Conservation (phyloP, 2,329 filamentous ascomycete species). For the Corinectria fuckeliana region DNA sequence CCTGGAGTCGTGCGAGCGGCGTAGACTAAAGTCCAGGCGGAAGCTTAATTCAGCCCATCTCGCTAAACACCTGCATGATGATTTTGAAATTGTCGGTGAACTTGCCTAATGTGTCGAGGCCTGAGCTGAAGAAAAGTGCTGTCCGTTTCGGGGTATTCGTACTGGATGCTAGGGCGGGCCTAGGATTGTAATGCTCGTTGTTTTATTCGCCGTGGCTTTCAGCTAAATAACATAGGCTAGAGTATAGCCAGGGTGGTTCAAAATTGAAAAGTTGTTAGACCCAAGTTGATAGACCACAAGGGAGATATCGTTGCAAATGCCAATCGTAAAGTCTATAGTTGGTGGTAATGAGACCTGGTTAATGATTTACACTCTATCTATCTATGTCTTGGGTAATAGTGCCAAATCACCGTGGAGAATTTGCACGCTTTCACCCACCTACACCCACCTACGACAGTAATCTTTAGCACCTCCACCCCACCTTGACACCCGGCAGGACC, state of each 20-base stretch:
- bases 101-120: not conserved
- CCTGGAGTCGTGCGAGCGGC: not conserved
- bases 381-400: not conserved
- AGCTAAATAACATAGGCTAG: not conserved
- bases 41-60: not conserved
- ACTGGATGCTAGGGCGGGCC: not conserved
- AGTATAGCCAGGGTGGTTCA: not conserved
- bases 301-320: too few relatives aligned
- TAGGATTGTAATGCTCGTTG: slow-evolving; percentile 14
- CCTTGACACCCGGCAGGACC: slow-evolving; percentile 36
- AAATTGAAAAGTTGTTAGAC: not conserved
- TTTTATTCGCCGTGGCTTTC: slow-evolving; percentile 18
- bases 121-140: not conserved
- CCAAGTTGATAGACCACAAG: not conserved
- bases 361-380: not conserved
- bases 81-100: not conserved
- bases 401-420: not conserved
- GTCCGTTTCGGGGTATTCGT: not conserved
- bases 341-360: too few relatives aligned
- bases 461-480: slow-evolving; percentile 39
- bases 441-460: not conserved
- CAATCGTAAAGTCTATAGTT: too few relatives aligned
- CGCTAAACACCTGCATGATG: not conserved
- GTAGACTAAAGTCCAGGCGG: too few relatives aligned
- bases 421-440: not conserved